Evolutionary conservation across 140 eudicot genomes (phyloP).

Genomic region (Bidens hawaiensis): DNA sequence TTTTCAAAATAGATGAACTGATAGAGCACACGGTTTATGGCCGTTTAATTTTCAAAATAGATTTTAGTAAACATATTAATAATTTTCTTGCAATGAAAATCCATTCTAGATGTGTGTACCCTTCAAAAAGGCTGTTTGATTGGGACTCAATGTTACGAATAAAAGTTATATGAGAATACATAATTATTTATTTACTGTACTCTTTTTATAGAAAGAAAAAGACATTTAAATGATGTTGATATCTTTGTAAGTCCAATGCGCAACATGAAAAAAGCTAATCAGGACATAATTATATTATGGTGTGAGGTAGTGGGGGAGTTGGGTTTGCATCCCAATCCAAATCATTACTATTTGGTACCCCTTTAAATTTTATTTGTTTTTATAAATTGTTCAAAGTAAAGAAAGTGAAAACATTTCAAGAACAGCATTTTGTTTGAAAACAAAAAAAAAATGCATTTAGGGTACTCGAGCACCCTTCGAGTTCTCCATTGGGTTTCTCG

Average conservation of each 20-base stretch:
- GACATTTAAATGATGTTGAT: not conserved
- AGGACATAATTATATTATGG: conserved; percentile 31
- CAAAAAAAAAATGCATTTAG: too few relatives aligned
- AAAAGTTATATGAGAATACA: not conserved
- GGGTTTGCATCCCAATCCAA: conserved; percentile 23
- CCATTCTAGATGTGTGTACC: too few relatives aligned
- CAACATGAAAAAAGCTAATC: conserved; percentile 23
- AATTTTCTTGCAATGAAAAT: too few relatives aligned
- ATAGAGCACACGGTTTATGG: too few relatives aligned
- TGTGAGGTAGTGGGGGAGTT: conserved; percentile 27
- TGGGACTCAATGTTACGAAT: not conserved
- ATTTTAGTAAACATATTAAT: too few relatives aligned
- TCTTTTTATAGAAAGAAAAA: not conserved
- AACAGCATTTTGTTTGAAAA: too few relatives aligned
- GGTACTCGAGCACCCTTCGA: too few relatives aligned
- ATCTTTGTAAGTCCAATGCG: conserved; percentile 16
- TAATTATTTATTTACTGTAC: not conserved
- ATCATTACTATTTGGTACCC: conserved; percentile 2
- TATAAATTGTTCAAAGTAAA: not conserved
- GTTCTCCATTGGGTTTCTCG: too few relatives aligned
- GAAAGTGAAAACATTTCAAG: not conserved
- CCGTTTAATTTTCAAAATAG: too few relatives aligned
- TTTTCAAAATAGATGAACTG: too few relatives aligned
- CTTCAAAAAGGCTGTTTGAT: not conserved
- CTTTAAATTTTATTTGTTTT: not conserved